Percentiles rank a stretch among this genome's conserved stretches.
These are phyloP conservation scores for Plenodomus lindquistii DNA, from an alignment of 2,329 filamentous ascomycete species.

Conservation along the genomic window DNA sequence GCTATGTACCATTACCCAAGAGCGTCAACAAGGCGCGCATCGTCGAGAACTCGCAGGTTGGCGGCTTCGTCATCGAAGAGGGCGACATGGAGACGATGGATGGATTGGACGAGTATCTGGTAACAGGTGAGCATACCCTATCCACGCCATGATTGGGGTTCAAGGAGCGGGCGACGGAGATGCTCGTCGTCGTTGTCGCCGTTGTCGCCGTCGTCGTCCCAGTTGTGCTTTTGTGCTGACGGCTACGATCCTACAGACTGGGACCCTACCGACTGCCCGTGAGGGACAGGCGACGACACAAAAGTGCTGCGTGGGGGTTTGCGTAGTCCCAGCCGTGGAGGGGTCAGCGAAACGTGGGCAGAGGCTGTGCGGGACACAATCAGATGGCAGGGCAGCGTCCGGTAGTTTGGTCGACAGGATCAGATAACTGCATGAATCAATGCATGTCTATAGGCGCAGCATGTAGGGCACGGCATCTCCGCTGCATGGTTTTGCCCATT, in stretches of 20 bases:
- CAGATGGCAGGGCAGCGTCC: slow-evolving; percentile 8
- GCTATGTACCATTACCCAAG: slow-evolving; percentile 74
- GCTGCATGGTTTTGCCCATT: background rate
- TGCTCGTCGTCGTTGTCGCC: background rate
- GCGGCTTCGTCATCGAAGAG: slow-evolving; percentile 63
- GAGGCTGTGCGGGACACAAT: slow-evolving; percentile 4
- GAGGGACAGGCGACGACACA: slow-evolving; percentile 22
- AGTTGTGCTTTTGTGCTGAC: slow-evolving; percentile 16
- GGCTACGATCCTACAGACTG: slow-evolving; percentile 39
- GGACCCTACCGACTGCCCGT: slow-evolving; percentile 52
- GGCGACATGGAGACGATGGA: slow-evolving; percentile 68
- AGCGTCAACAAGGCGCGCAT: slow-evolving; percentile 67
- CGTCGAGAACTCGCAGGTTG: slow-evolving; percentile 65
- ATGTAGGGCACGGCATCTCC: slow-evolving; percentile 6
- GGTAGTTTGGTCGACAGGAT: slow-evolving; percentile 2
- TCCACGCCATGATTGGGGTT: background rate
- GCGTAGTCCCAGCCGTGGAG: slow-evolving; percentile 10
- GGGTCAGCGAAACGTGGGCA: background rate
- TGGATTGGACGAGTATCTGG: slow-evolving; percentile 69
- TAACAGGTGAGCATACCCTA: slow-evolving; percentile 53
- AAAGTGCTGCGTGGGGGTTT: slow-evolving; percentile 25
- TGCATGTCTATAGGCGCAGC: background rate
- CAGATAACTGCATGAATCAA: background rate
- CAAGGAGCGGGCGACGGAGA: background rate
- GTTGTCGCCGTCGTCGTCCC: background rate